These are phyloP conservation scores for Monilinia polystroma DNA, from an alignment of 2,329 filamentous ascomycete species.

Conservation along the genomic window DNA sequence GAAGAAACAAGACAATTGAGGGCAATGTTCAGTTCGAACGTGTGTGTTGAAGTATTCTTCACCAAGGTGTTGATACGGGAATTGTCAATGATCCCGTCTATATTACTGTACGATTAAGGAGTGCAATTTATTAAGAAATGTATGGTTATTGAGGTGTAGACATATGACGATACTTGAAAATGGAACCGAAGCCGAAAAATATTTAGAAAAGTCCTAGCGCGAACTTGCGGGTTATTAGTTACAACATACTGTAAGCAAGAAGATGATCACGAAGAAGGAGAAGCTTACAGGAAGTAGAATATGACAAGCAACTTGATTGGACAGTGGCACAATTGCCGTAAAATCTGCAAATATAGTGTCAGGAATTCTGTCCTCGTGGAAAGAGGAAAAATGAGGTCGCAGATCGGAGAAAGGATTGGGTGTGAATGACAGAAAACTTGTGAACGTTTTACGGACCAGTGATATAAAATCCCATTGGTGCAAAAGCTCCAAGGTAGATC, in stretches of 20 bases:
- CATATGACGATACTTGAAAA: not conserved
- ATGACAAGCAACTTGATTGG: slow-evolving; percentile 40
- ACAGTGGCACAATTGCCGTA: slow-evolving; percentile 59
- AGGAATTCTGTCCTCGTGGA: too few species aligned
- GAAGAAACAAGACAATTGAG: too few species aligned
- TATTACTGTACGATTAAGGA: not conserved
- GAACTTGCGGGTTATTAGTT: slow-evolving; percentile 23
- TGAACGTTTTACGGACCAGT: slow-evolving; percentile 29
- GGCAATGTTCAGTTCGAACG: too few species aligned
- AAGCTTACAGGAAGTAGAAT: slow-evolving; percentile 28
- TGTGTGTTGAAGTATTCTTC: too few species aligned
- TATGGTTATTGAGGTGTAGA: not conserved
- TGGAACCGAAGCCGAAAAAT: too few species aligned
- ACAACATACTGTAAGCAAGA: not conserved
- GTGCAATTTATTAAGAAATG: not conserved
- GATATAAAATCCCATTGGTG: slow-evolving; percentile 53
- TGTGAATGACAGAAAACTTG: too few species aligned
- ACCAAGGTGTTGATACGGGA: too few species aligned
- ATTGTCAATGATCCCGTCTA: not conserved
- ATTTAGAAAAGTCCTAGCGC: slow-evolving; percentile 27
- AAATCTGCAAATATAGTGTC: slow-evolving; percentile 41
- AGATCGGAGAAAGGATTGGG: too few species aligned
- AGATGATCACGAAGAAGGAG: not conserved
- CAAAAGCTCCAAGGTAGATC: slow-evolving; percentile 35
- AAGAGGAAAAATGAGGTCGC: too few species aligned